These are phyloP conservation scores for Pythium periplocum DNA, from an alignment of 352 stramenopile species.

Conservation along the genomic window DNA sequence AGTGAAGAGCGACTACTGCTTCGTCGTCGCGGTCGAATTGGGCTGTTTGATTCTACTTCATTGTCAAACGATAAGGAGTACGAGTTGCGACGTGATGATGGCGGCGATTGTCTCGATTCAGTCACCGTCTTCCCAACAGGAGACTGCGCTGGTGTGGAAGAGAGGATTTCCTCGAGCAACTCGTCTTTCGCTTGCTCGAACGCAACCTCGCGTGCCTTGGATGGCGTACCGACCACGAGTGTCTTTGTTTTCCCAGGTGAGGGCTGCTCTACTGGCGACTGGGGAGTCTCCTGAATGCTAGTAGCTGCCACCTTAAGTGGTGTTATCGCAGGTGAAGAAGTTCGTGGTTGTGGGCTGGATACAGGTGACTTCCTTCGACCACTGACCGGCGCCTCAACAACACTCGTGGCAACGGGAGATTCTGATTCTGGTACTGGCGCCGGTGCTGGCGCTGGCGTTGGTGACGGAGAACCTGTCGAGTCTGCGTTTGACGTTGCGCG, in stretches of 20 bases:
- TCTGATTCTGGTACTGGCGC: neutral
- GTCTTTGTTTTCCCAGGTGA: slow-evolving; percentile 37
- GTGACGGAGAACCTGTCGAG: neutral
- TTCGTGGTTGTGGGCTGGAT: too few relatives aligned
- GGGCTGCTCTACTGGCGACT: neutral
- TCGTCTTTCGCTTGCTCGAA: slow-evolving; percentile 72
- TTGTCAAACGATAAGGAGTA: slow-evolving; percentile 49
- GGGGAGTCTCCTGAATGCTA: too few relatives aligned
- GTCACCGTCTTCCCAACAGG: too few relatives aligned
- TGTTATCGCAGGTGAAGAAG: too few relatives aligned
- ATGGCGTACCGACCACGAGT: slow-evolving; percentile 19
- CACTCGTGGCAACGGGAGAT: too few relatives aligned
- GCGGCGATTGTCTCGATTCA: neutral
- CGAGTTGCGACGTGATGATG: slow-evolving; percentile 27
- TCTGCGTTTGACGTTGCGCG: too few relatives aligned
- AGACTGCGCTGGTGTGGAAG: slow-evolving; percentile 6
- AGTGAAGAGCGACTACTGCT: too few relatives aligned
- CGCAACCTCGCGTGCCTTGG: slow-evolving; percentile 45
- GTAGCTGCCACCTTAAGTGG: too few relatives aligned
- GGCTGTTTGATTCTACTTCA: slow-evolving; percentile 10
- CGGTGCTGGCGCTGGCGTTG: neutral
- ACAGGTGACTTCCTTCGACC: too few relatives aligned
- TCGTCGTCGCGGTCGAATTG: too few relatives aligned
- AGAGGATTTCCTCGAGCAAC: slow-evolving; percentile 53
- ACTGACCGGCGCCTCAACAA: too few relatives aligned